Evolutionary conservation across 441 rosid genomes (phyloP).

Genomic region (Corymbia calophylla): DNA sequence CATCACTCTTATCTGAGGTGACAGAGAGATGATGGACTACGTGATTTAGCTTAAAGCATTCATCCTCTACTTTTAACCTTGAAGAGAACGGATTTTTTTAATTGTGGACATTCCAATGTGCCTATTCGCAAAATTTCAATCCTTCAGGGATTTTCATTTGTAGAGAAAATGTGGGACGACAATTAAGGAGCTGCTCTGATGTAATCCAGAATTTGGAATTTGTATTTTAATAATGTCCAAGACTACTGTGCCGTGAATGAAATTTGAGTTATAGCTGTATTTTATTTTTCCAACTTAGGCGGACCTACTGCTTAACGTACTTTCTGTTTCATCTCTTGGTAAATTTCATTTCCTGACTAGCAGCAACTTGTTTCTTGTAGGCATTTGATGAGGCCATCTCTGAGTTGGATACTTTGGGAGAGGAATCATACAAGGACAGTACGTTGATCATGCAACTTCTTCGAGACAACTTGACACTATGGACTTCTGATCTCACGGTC

Average conservation of each 20-base stretch:
- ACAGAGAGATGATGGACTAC: neutral
- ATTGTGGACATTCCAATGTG: neutral
- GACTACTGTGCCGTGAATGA: neutral
- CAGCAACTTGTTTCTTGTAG: neutral
- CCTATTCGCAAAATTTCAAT: neutral
- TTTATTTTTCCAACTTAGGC: neutral
- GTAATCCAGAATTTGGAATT: neutral
- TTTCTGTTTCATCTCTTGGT: neutral
- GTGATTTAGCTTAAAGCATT: neutral
- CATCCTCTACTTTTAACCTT: neutral
- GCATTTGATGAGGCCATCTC: constrained; percentile 2
- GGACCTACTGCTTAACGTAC: neutral
- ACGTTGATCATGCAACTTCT: neutral
- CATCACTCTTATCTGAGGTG: neutral
- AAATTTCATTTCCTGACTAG: neutral
- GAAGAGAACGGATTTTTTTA: neutral
- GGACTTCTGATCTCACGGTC: constrained; percentile 1
- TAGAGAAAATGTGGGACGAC: neutral
- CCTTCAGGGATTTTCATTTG: neutral
- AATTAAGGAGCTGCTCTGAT: neutral
- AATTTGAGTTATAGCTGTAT: neutral
- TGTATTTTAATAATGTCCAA: neutral
- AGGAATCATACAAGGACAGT: constrained; percentile 1
- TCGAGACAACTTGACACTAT: neutral
- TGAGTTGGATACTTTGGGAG: constrained; percentile 1